A percentile compares a stretch with the other conserved stretches of the same genome.
Evolutionary conservation across 192 early-diverging fungal genomes (phyloP).

Genomic region (Linnemannia hyalina): DNA sequence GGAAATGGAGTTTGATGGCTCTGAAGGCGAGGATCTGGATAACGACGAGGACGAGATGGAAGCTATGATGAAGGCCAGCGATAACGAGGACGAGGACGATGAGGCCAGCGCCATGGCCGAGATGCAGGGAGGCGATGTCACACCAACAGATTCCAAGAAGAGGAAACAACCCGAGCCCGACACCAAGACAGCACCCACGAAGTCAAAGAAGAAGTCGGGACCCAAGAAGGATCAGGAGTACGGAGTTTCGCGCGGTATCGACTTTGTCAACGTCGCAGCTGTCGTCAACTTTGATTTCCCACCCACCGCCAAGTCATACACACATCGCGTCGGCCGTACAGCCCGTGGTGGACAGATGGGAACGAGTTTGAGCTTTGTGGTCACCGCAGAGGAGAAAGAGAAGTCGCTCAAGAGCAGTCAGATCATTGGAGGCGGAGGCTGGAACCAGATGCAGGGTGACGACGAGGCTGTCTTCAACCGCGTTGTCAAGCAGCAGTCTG

Average conservation of each 20-base stretch:
- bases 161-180: constrained; percentile 49
- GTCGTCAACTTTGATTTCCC: constrained; percentile 99
- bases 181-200: constrained; percentile 43
- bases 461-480: constrained; percentile 82
- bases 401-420: constrained; percentile 37
- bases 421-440: constrained; percentile 40
- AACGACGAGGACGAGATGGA: constrained; percentile 53
- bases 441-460: constrained; percentile 47
- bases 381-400: constrained; percentile 64
- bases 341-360: constrained; percentile 92
- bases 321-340: constrained; percentile 95
- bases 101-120: constrained; percentile 36
- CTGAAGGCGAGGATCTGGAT: constrained; percentile 47
- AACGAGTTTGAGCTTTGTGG: constrained; percentile 90
- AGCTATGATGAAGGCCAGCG: constrained; percentile 48
- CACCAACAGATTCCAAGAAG: constrained; percentile 40
- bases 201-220: constrained; percentile 61
- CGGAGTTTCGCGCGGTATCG: constrained; percentile 96
- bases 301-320: constrained; percentile 84
- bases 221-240: constrained; percentile 85
- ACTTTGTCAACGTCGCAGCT: constrained; percentile 91
- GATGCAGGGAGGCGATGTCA: constrained; percentile 30
- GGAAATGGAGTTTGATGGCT: constrained; percentile 56
- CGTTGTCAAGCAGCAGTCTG: constrained; percentile 78
- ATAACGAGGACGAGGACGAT: constrained; percentile 47